These are phyloP conservation scores for Pseudogymnoascus sp. DNA, from an alignment of 2,329 filamentous ascomycete genomes.

Conservation along the genomic window DNA sequence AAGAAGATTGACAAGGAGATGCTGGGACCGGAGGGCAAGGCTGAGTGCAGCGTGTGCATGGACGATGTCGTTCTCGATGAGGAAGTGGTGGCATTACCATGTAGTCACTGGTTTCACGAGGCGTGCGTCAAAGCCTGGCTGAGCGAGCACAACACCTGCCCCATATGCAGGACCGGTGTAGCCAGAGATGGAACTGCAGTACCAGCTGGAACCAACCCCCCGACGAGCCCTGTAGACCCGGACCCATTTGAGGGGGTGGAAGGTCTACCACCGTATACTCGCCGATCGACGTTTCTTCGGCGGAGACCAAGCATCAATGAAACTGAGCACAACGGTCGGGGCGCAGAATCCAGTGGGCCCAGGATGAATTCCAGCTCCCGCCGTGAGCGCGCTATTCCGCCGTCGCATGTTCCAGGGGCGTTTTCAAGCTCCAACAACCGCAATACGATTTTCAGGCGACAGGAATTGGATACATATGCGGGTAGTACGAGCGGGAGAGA, in stretches of 20 bases:
- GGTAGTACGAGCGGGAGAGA: not conserved
- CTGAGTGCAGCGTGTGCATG: slow-evolving; percentile 93
- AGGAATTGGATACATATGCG: not conserved
- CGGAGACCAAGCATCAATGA: slow-evolving; percentile 1
- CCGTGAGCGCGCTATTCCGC: not conserved
- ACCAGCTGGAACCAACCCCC: slow-evolving; percentile 2
- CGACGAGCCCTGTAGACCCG: slow-evolving; percentile 2
- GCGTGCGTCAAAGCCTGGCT: slow-evolving; percentile 78
- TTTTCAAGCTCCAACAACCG: not conserved
- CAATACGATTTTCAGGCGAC: not conserved
- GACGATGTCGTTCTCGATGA: slow-evolving; percentile 67
- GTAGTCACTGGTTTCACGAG: slow-evolving; percentile 89
- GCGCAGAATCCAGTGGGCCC: too few species aligned
- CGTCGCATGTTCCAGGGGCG: not conserved
- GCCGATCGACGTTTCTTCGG: not conserved
- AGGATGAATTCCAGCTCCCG: not conserved
- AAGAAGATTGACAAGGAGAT: slow-evolving; percentile 62
- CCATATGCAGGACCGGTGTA: slow-evolving; percentile 56
- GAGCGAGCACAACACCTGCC: slow-evolving; percentile 85
- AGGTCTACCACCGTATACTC: not conserved
- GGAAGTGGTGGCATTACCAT: slow-evolving; percentile 70
- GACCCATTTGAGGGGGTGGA: not conserved
- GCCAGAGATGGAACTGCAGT: slow-evolving; percentile 15
- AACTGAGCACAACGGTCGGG: not conserved
- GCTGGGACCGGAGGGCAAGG: slow-evolving; percentile 56